phyloP scores from a whole-genome alignment of 2,329 filamentous ascomycete genomes.

The Talaromyces sp. region DNA sequence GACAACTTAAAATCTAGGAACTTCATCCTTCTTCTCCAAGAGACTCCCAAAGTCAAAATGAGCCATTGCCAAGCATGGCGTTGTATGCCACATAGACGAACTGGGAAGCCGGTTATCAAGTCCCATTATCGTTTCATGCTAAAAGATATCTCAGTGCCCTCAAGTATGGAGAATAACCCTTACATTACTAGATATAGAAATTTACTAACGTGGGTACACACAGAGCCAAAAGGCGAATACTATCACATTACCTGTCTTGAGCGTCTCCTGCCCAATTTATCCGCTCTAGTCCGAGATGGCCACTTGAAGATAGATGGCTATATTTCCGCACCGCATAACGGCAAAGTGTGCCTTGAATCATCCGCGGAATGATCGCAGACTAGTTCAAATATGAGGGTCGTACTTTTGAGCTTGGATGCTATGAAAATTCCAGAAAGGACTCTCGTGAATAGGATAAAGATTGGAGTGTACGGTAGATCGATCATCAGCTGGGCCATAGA shows the following conservation, averaged over 20 bases:
- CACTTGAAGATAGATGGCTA: background rate
- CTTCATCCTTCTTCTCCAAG: too few species aligned
- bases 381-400: background rate
- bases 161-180: background rate
- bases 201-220: background rate
- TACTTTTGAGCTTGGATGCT: background rate
- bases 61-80: background rate
- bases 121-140: background rate
- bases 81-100: background rate
- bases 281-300: background rate
- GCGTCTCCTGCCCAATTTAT: background rate
- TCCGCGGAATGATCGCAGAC: background rate
- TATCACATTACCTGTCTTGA: slow-evolving; percentile 1
- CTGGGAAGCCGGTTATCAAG: background rate
- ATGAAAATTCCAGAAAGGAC: background rate
- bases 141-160: background rate
- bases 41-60: background rate
- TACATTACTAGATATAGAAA: background rate
- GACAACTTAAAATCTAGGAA: background rate
- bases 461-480: background rate
- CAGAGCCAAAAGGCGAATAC: background rate
- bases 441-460: background rate
- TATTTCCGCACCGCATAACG: background rate
- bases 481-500: background rate
- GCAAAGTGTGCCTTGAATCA: background rate